phyloP scores from a whole-genome alignment of 345 rosid genomes.

The Viola odorata region DNA sequence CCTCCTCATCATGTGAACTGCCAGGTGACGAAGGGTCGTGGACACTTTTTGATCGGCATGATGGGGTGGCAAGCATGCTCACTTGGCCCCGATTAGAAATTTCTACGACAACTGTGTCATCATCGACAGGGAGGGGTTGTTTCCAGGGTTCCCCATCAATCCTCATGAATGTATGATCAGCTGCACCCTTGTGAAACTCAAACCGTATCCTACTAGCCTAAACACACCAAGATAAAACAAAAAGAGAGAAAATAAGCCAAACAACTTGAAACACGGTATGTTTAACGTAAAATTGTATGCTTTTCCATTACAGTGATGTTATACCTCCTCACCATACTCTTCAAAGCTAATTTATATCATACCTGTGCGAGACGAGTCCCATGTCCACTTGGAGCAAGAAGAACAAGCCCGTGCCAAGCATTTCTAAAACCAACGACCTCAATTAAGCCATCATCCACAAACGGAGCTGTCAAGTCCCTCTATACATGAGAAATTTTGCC shows the following conservation, averaged over 20 bases:
- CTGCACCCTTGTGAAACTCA: constrained; percentile 55
- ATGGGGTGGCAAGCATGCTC: constrained; percentile 53
- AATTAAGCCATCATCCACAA: constrained; percentile 39
- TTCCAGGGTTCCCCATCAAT: constrained; percentile 82
- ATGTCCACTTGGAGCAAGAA: constrained; percentile 41
- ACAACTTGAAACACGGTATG: no score
- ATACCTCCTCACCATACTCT: no score
- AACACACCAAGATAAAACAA: not conserved
- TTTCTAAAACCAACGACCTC: constrained; percentile 48
- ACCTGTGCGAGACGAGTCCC: constrained; percentile 54
- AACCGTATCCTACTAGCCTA: constrained; percentile 57
- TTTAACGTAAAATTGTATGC: no score
- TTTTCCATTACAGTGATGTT: no score
- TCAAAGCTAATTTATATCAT: constrained; percentile 1
- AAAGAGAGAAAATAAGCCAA: not conserved
- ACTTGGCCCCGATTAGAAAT: constrained; percentile 58
- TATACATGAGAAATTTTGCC: constrained; percentile 8
- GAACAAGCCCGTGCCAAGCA: constrained; percentile 45
- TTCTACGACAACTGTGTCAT: constrained; percentile 54
- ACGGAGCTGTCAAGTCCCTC: constrained; percentile 42
- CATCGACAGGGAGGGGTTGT: constrained; percentile 60
- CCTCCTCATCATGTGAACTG: constrained; percentile 7
- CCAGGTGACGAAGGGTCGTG: constrained; percentile 34
- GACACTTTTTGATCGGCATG: constrained; percentile 41
- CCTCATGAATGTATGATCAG: constrained; percentile 59